phyloP scores from a whole-genome alignment of 768 basidiomycete genomes.

The Antrodiella citrinella region DNA sequence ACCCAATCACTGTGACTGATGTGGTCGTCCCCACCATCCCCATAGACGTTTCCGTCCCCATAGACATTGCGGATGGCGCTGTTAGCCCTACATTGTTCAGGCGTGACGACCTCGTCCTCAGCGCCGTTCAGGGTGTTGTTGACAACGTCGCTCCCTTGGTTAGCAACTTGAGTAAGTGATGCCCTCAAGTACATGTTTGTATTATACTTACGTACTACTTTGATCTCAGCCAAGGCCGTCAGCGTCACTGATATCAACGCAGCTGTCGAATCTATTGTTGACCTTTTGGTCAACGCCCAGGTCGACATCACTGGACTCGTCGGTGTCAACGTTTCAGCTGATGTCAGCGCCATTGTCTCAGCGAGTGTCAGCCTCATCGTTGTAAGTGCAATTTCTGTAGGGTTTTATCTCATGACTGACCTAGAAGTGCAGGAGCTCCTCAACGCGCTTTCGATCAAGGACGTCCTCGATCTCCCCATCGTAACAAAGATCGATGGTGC shows the following conservation, averaged over 20 bases:
- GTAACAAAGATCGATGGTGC: background rate
- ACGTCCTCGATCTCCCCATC: background rate
- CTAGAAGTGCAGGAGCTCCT: background rate
- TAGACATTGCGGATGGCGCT: background rate
- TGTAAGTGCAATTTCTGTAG: background rate
- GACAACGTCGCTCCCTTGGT: background rate
- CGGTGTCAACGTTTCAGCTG: background rate
- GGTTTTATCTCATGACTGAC: no score
- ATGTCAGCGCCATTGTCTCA: background rate
- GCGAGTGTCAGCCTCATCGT: background rate
- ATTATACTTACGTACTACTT: background rate
- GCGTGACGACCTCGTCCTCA: background rate
- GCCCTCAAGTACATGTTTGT: background rate
- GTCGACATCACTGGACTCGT: background rate
- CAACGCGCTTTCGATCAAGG: background rate
- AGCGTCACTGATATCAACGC: background rate
- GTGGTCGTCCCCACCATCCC: background rate
- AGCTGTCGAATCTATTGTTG: background rate
- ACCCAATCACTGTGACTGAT: background rate
- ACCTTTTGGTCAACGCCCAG: background rate
- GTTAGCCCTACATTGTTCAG: background rate
- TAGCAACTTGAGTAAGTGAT: background rate
- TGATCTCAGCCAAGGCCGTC: background rate
- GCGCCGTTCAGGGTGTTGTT: background rate
- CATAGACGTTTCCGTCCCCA: background rate